Conservation (phyloP, 345 rosid genomes). For the Citrus trifoliata region DNA sequence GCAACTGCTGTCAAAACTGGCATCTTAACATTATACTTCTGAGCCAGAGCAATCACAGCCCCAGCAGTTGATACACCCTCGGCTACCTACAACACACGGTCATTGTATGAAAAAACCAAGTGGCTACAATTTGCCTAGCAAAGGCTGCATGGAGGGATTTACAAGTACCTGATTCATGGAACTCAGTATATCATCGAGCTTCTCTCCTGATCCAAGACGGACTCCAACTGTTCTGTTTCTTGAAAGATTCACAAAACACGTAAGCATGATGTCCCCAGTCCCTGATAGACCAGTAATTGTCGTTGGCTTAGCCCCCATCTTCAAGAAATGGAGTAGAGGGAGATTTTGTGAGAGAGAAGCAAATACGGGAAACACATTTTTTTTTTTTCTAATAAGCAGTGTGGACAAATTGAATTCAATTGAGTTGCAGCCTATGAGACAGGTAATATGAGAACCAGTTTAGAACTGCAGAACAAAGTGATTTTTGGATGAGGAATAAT, state of each 20-base stretch:
- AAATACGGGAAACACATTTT: background rate
- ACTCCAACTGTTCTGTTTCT: constrained; percentile 90
- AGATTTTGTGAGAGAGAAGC: background rate
- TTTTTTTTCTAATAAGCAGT: background rate
- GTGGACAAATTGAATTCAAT: background rate
- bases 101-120: background rate
- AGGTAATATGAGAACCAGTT: background rate
- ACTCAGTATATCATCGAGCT: constrained; percentile 66
- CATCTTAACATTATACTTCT: constrained; percentile 89
- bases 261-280: constrained; percentile 94
- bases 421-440: background rate
- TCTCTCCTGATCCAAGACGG: constrained; percentile 91
- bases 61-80: constrained; percentile 98
- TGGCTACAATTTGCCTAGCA: constrained; percentile 8
- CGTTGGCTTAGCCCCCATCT: constrained; percentile 96
- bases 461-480: background rate
- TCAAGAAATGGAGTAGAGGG: constrained; percentile 9
- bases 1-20: constrained; percentile 96
- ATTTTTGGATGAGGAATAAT: background rate
- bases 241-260: constrained; percentile 92
- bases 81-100: constrained; percentile 51
- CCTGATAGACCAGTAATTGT: constrained; percentile 92
- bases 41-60: constrained; percentile 91
- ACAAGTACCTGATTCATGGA: constrained; percentile 82
- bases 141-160: background rate